These are phyloP conservation scores for Moesziomyces antarcticus DNA, from an alignment of 1,284 basidiomycete genomes.

Conservation along the genomic window DNA sequence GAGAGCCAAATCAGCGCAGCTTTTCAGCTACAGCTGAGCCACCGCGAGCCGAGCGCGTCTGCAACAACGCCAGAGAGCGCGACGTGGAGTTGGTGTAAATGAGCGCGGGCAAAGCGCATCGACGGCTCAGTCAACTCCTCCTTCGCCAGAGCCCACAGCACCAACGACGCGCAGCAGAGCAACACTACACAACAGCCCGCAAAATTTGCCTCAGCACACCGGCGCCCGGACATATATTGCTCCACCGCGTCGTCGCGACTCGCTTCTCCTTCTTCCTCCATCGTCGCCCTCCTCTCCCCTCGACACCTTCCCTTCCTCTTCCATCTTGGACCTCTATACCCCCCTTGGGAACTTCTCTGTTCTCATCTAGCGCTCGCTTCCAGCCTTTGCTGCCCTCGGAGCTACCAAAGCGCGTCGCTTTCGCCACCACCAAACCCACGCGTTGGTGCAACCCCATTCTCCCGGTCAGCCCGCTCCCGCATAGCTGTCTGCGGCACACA, in stretches of 20 bases:
- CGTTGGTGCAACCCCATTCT: conserved; percentile 14
- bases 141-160: too few species aligned
- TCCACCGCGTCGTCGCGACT: conserved; percentile 7
- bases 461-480: conserved; percentile 13
- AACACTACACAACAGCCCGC: background rate
- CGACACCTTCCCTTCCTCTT: conserved; percentile 4
- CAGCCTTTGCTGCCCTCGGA: background rate
- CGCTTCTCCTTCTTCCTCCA: conserved; percentile 33
- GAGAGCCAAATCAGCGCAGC: conserved; percentile 1
- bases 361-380: conserved; percentile 1
- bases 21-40: conserved; percentile 1
- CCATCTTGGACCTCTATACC: conserved; percentile 6
- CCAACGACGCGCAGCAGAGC: background rate
- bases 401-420: background rate
- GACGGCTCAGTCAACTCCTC: conserved; percentile 25
- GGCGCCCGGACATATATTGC: conserved; percentile 33
- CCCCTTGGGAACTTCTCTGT: conserved; percentile 12
- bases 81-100: conserved; percentile 29
- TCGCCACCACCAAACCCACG: conserved; percentile 16
- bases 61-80: conserved; percentile 7
- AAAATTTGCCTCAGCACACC: background rate
- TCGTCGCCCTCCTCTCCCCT: conserved; percentile 30
- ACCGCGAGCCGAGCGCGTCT: background rate
- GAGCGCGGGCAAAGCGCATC: conserved; percentile 4
- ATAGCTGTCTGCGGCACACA: conserved; percentile 10